Base-by-base conservation (phyloP, 2,329 filamentous ascomycete genomes). In the Penicillium sp. region DNA sequence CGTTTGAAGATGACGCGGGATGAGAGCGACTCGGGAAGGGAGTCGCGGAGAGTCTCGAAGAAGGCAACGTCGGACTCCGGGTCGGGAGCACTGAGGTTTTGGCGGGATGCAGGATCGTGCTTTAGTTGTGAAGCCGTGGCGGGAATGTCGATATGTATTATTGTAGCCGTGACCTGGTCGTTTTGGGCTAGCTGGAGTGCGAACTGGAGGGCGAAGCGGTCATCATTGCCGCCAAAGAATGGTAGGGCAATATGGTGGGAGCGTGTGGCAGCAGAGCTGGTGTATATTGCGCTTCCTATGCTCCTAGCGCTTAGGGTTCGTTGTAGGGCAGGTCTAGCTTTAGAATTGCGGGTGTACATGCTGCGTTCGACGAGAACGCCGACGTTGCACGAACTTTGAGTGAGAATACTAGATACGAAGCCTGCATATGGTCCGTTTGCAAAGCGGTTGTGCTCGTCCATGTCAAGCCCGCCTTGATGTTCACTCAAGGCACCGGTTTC, bases 201-300 rank as follows among this genome's bases (percentile, higher is more conserved):
- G 26, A 98, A 86, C 1, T 89, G 84, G 0, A 98, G 83, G 0
- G 93, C 93, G 5, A 90, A 86, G 7, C 88, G 86, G 71, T 97
- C 94, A 71, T 99, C 95, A 1, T 83, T 80, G 8, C 91, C 91
- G 19, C 94, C 93, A 62, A 97, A 89, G 78, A 92, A 98, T 0
- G 93, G 90, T 58, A 96, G 83, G 74, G 96, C 93, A 67, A 98
- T 85, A 73, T 94, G 92, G 73, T 96, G 92, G 41, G 87, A 88
- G 35, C 58, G 61, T 21, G 63, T 58, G 0, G 90, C 87, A 0
- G 84, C 80, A 21, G 85, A 78, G 0, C 84, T 79, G 11, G 86
- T 78, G 57, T 90, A 86, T n/a, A 82, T 79, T 35, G 83, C 78
- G 66, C 86, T 87, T 63, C 84, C 82, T 52, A 91, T 76, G 41